Evolutionary conservation across 495 filamentous ascomycete species (phyloP).

Genomic region (Penicillium egyptiacum): DNA sequence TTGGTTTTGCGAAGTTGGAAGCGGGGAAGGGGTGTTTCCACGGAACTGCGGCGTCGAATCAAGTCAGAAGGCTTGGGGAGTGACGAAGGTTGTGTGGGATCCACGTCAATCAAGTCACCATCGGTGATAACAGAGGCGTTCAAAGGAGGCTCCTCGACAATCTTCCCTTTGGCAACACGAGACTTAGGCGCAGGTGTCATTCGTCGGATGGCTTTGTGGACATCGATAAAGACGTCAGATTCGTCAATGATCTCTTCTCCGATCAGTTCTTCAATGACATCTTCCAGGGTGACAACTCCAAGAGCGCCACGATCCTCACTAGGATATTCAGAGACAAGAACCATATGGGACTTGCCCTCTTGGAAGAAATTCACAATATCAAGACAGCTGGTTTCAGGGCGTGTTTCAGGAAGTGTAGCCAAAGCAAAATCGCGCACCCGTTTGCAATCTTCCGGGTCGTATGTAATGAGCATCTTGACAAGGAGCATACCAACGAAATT

Average conservation of each 20-base stretch:
- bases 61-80: slow-evolving; percentile 13
- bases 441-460: slow-evolving; percentile 90
- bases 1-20: slow-evolving; percentile 44
- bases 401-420: slow-evolving; percentile 91
- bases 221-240: slow-evolving; percentile 94
- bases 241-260: slow-evolving; percentile 91
- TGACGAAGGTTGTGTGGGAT: slow-evolving; percentile 22
- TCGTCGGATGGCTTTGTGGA: slow-evolving; percentile 92
- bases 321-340: slow-evolving; percentile 86
- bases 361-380: slow-evolving; percentile 99
- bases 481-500: slow-evolving; percentile 98
- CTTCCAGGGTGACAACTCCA: slow-evolving; percentile 92
- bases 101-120: slow-evolving; percentile 41
- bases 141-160: slow-evolving; percentile 50
- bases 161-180: slow-evolving; percentile 58
- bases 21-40: slow-evolving; percentile 52
- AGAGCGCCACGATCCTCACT: slow-evolving; percentile 86
- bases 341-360: slow-evolving; percentile 99
- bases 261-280: slow-evolving; percentile 97
- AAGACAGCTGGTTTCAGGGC: slow-evolving; percentile 90
- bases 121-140: slow-evolving; percentile 26
- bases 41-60: slow-evolving; percentile 43
- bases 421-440: slow-evolving; percentile 85
- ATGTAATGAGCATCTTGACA: slow-evolving; percentile 97
- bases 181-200: slow-evolving; percentile 64